Evolutionary conservation across 1,139 yeast genomes (phyloP), one percentile per base, ranked within the genome.

Genomic region (Taiozyma sp.): DNA sequence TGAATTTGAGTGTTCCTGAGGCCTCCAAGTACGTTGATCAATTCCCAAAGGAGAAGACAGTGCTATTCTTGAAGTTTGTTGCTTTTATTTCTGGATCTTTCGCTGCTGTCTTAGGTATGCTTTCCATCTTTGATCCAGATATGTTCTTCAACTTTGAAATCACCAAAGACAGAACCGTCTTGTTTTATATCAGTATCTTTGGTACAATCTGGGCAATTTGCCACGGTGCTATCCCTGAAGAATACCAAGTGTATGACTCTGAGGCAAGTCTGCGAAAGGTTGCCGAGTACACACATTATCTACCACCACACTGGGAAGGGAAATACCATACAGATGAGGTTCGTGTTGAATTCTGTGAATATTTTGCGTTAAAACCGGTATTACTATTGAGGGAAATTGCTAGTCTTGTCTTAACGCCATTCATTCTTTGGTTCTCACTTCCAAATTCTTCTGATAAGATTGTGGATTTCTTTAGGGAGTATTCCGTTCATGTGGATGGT

Each of bases 121-220:
- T 88, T 60, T 89, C 98, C 0, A 71, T 95, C n/a, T 75, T 90
- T 52, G 98, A 93, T 60, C 96, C 96, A 32, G 99, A 93, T 60
- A 81, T 87, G 62, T 91, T 91, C 62, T 78, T 96, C 70, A 89
- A 92, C 44, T 88, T 95, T 69, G 99, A 95, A 67, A 76, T 93
- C 34, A 82, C 96, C 1, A 81, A 80, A 46, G 96, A 90, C 47
- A 80, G 83, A 57, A 86, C 96, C 0, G 90, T 87, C 0, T 72
- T 92, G 47, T 92, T 95, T 65, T 95, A 91, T 64, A 87, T 95
- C 54, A 89, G 96, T 54, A 67, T 93, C 0, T 80, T 93, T 61
- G 98, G 96, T 58, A 79, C 96, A 0, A 70, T 88, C 9, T 83
- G 92, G 79, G 96, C 96, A 0, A 72, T 88, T 0, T 78, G 91